phyloP scores from a whole-genome alignment of 805 yeast genomes.

The Sugiyamaella boreocaroliniensis region DNA sequence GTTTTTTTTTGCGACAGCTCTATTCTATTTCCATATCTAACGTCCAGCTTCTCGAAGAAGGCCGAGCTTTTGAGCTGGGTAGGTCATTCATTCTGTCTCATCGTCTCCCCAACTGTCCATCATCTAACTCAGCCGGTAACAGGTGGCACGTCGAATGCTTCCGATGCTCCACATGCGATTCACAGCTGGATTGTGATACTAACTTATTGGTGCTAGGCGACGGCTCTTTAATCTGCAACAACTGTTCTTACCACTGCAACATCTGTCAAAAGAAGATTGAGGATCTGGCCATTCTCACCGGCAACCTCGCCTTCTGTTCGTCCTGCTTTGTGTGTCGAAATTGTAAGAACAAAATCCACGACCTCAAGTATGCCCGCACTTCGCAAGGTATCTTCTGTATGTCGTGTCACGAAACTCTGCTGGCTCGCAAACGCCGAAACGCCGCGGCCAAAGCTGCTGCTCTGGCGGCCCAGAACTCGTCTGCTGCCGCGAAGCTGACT shows the following conservation, averaged over 20 bases:
- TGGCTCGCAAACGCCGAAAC: constrained; percentile 63
- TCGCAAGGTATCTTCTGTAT: constrained; percentile 90
- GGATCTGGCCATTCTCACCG: constrained; percentile 89
- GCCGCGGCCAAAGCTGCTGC: constrained; percentile 9
- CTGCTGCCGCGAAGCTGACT: neutral
- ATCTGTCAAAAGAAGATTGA: constrained; percentile 82
- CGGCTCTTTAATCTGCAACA: constrained; percentile 82
- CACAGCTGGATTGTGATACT: constrained; percentile 74
- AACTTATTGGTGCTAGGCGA: constrained; percentile 89
- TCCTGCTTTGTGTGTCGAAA: constrained; percentile 83
- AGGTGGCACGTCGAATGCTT: constrained; percentile 96
- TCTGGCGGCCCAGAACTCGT: constrained; percentile 3
- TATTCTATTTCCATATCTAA: constrained; percentile 17
- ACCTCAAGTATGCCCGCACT: constrained; percentile 85
- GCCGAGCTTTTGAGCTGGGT: constrained; percentile 84
- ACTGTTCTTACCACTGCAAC: constrained; percentile 86
- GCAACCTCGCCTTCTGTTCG: constrained; percentile 91
- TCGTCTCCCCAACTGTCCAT: neutral
- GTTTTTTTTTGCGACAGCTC: too few species aligned
- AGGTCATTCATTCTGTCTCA: constrained; percentile 6
- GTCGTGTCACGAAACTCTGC: constrained; percentile 77
- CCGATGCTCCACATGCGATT: constrained; percentile 76
- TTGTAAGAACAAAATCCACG: constrained; percentile 80
- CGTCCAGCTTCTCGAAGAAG: constrained; percentile 58
- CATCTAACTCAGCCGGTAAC: constrained; percentile 53